These are phyloP conservation scores for Mychonastes homosphaera DNA, from an alignment of 139 green algal genomes.

Conservation along the genomic window DNA sequence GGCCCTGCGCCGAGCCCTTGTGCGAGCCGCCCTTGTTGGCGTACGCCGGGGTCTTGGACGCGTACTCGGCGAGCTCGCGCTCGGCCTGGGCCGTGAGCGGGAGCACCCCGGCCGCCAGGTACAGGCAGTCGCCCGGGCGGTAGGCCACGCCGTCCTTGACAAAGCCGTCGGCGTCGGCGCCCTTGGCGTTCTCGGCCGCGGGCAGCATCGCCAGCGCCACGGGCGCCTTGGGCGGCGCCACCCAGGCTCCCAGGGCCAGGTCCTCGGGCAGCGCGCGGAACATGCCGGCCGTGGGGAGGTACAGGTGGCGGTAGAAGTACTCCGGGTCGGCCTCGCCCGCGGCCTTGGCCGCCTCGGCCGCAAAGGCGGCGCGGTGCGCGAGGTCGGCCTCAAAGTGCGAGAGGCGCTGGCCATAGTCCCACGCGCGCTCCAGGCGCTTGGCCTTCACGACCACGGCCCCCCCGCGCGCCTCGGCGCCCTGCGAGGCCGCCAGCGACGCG, in stretches of 20 bases:
- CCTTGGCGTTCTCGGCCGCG: no score
- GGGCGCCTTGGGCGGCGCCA: constrained; percentile 10
- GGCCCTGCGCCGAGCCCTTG: constrained; percentile 58
- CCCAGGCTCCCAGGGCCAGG: constrained; percentile 39
- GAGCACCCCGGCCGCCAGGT: constrained; percentile 37
- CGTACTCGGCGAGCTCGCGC: constrained; percentile 37
- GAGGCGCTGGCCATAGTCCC: constrained; percentile 23
- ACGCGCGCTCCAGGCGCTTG: constrained; percentile 22
- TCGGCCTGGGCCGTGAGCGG: constrained; percentile 5
- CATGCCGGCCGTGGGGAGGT: constrained; percentile 72
- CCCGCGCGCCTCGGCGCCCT: no score
- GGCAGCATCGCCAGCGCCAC: constrained; percentile 15
- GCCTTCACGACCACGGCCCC: constrained; percentile 20
- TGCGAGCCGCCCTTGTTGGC: constrained; percentile 40
- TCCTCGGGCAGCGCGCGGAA: constrained; percentile 60
- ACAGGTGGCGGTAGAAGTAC: constrained; percentile 68
- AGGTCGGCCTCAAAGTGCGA: constrained; percentile 37
- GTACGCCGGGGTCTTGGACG: constrained; percentile 16
- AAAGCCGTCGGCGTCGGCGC: constrained; percentile 29
- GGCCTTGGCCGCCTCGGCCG: background rate
- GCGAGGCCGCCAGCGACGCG: background rate
- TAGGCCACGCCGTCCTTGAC: constrained; percentile 47
- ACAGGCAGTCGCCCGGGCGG: constrained; percentile 62
- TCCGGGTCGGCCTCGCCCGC: constrained; percentile 28
- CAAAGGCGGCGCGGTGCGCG: constrained; percentile 19